Base-by-base conservation (phyloP, 2,329 filamentous ascomycete genomes). In the Talaromyces albobiverticillius region DNA sequence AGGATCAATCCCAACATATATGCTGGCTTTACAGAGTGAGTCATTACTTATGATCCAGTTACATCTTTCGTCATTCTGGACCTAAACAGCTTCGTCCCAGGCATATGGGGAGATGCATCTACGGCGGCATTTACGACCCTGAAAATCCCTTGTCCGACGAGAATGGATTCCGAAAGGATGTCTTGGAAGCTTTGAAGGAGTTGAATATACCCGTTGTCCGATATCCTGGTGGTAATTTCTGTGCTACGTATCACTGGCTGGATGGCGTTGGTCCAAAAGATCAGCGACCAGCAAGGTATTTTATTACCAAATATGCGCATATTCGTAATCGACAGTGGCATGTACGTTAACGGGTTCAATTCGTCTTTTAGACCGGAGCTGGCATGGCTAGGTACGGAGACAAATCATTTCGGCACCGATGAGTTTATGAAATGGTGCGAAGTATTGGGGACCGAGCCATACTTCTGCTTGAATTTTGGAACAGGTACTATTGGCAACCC, bases 31-130 rank as follows among this genome's bases (percentile, higher is more conserved):
- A 90, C 86, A 56, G 89, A 94, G 88, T 89, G 75, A 72, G 82
- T 45, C 14, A 18, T 11, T 6, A 41, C 10, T 18, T 23, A 25
- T 20, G 3, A 41, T 70, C 36, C 23, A 16, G 16, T 5, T 29
- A 16, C 20, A 26, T 26, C 8, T 40, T 16, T 16, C 7, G 11
- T 25, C 25, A 22, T 22, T 22, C 23, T 9, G 9, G 14, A 23
- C 14, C 29, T 42, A 38, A 50, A n/a, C 5, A 38, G 16, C 16
- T 11, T 36, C 20, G 14, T 42, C 36, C 32, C 61, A 90, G 87
- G 63, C 90, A 94, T 71, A 94, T 94, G 89, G 89, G 89, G 63
- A 84, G 89, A 58, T 94, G 89, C 76, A 91, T 94, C 66, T 93
- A 94, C 68, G 88, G 88, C 59, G 89, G 90, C 60, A 87, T 94